Percentiles rank a stretch among this genome's conserved stretches.
Evolutionary conservation across 371 early-diverging fungal genomes (phyloP).

Genomic region (Mucor piriformis): DNA sequence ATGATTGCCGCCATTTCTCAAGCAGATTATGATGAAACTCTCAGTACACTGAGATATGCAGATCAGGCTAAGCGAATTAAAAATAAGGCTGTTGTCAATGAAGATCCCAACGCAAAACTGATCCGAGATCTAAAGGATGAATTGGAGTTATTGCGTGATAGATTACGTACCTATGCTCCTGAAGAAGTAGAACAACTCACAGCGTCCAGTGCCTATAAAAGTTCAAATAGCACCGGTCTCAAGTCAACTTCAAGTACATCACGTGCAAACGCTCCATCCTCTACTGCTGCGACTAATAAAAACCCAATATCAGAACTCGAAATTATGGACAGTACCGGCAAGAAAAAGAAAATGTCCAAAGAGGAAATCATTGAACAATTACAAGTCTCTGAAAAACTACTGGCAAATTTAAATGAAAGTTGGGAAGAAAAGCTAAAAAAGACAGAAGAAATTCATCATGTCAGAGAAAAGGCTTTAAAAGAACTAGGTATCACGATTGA

Average conservation of each 20-base stretch:
- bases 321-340: constrained; percentile 55
- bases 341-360: constrained; percentile 55
- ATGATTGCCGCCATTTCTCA: constrained; percentile 92
- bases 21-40: constrained; percentile 84
- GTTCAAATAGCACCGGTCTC: constrained; percentile 3
- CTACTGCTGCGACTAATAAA: neutral
- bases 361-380: constrained; percentile 79
- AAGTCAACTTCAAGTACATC: constrained; percentile 1
- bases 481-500: constrained; percentile 83
- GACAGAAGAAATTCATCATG: constrained; percentile 75
- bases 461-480: constrained; percentile 76
- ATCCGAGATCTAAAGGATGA: constrained; percentile 90
- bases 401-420: constrained; percentile 79
- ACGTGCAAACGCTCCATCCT: neutral
- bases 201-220: constrained; percentile 41
- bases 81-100: constrained; percentile 92
- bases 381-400: constrained; percentile 84
- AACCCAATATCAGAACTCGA: constrained; percentile 37
- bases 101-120: constrained; percentile 85
- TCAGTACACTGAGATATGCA: constrained; percentile 95
- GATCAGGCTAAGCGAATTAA: constrained; percentile 93
- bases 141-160: constrained; percentile 67
- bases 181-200: constrained; percentile 50
- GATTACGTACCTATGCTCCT: constrained; percentile 67
- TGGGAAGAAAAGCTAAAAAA: constrained; percentile 86